Conservation (phyloP, 768 basidiomycete genomes). For the Favolaschia claudopus region DNA sequence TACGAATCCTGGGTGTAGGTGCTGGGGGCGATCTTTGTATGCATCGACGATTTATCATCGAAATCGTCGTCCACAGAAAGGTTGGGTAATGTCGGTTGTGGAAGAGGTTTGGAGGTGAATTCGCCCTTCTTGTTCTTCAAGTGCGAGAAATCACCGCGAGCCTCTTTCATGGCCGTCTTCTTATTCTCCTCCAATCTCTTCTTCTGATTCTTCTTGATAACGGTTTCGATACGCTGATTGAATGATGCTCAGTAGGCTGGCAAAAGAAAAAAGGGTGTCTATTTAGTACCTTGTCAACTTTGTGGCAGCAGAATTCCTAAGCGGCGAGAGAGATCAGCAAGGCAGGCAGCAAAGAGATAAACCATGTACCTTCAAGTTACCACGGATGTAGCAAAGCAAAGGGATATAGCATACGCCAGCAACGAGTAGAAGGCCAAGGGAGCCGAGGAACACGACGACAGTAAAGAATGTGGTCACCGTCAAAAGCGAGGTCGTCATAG, state of each 20-base stretch:
- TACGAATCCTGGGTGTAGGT: constrained; percentile 60
- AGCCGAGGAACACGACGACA: constrained; percentile 85
- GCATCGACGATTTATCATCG: constrained; percentile 64
- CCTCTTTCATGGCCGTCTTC: constrained; percentile 88
- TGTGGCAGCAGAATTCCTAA: constrained; percentile 97
- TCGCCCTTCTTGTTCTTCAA: constrained; percentile 94
- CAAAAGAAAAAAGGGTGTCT: neutral
- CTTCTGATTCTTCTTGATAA: constrained; percentile 91
- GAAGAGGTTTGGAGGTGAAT: constrained; percentile 77
- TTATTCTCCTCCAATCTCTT: constrained; percentile 84
- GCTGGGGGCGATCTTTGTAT: constrained; percentile 62
- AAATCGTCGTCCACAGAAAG: constrained; percentile 85
- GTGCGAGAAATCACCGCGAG: constrained; percentile 88
- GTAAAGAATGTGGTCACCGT: constrained; percentile 93
- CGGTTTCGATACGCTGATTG: constrained; percentile 84
- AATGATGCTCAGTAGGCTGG: constrained; percentile 17
- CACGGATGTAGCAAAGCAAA: constrained; percentile 94
- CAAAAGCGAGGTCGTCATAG: constrained; percentile 80
- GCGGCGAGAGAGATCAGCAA: constrained; percentile 4
- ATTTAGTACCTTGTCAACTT: constrained; percentile 89
- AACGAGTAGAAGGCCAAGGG: constrained; percentile 78
- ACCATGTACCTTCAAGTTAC: constrained; percentile 85
- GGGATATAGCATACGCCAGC: constrained; percentile 93
- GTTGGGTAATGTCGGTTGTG: constrained; percentile 95
- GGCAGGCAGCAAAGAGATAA: neutral